Evolutionary conservation across 129 eudicot genomes (phyloP).

Genomic region (Scalesia atractyloides): DNA sequence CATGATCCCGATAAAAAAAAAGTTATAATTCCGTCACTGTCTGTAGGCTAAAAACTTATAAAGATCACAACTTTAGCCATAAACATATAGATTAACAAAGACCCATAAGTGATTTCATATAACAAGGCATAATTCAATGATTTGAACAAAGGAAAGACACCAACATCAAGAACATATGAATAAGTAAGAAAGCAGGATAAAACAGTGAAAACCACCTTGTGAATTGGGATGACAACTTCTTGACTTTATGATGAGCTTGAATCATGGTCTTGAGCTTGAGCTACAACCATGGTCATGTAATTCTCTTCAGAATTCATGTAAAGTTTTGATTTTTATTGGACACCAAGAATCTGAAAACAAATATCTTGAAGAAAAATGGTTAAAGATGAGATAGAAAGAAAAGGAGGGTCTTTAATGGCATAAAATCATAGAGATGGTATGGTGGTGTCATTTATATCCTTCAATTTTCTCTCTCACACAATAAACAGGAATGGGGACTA

Average conservation of each 20-base stretch:
- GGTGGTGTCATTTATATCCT: conserved; percentile 37
- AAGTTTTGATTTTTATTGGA: conserved; percentile 29
- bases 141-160: conserved; percentile 1
- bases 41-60: not conserved
- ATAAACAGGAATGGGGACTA: conserved; percentile 39
- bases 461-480: conserved; percentile 12
- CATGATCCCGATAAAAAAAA: not conserved
- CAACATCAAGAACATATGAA: conserved; percentile 24
- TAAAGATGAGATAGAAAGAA: conserved; percentile 19
- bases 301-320: conserved; percentile 34
- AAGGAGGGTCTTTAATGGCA: conserved; percentile 30
- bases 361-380: conserved; percentile 33
- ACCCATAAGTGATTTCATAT: conserved; percentile 14
- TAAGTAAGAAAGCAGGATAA: conserved; percentile 2
- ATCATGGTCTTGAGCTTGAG: conserved; percentile 21
- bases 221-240: conserved; percentile 37
- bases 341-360: conserved; percentile 11
- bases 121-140: conserved; percentile 8
- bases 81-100: conserved; percentile 2
- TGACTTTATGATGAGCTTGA: conserved; percentile 31
- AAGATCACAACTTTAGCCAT: conserved; percentile 25
- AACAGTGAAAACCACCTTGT: conserved; percentile 36
- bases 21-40: too few species aligned
- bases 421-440: conserved; percentile 31
- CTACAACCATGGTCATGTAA: conserved; percentile 25